These are phyloP conservation scores for Mrakiaceae sp. DNA, from an alignment of 1,284 basidiomycete genomes.

Conservation along the genomic window DNA sequence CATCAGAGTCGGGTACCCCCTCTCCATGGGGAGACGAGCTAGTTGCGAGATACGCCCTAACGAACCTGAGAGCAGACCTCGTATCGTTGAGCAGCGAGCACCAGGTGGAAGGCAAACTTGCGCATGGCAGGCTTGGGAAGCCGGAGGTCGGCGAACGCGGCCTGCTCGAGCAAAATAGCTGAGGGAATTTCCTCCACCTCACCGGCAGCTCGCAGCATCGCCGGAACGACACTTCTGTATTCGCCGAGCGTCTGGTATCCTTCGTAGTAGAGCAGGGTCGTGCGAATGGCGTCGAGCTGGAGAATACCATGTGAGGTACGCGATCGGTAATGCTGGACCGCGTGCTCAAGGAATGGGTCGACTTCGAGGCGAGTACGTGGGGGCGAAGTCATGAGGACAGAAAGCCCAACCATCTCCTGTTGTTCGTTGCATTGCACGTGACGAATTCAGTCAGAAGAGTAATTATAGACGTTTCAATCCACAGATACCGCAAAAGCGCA, in stretches of 20 bases:
- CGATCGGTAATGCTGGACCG: constrained; percentile 27
- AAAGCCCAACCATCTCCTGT: constrained; percentile 36
- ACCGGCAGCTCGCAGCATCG: constrained; percentile 32
- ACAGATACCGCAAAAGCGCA: not conserved
- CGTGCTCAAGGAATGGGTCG: constrained; percentile 34
- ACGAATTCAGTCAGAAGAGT: not conserved
- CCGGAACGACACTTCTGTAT: constrained; percentile 28
- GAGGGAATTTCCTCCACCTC: constrained; percentile 40
- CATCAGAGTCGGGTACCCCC: not conserved
- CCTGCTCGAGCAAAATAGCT: constrained; percentile 43
- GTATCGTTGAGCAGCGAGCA: constrained; percentile 41
- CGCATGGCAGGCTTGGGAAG: constrained; percentile 29
- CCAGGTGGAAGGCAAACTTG: constrained; percentile 38
- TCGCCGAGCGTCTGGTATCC: constrained; percentile 33
- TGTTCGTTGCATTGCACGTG: too few relatives aligned
- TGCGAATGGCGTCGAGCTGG: constrained; percentile 34
- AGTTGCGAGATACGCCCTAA: not conserved
- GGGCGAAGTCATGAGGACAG: constrained; percentile 28
- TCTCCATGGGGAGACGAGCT: not conserved
- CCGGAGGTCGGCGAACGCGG: constrained; percentile 36
- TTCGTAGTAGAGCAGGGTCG: constrained; percentile 36
- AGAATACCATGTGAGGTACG: constrained; percentile 21
- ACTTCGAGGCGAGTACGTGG: constrained; percentile 23
- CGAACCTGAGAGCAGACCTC: constrained; percentile 42
- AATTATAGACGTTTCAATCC: not conserved